Conservation (phyloP, 2,329 filamentous ascomycete genomes). For the Sarocladium oryzae region DNA sequence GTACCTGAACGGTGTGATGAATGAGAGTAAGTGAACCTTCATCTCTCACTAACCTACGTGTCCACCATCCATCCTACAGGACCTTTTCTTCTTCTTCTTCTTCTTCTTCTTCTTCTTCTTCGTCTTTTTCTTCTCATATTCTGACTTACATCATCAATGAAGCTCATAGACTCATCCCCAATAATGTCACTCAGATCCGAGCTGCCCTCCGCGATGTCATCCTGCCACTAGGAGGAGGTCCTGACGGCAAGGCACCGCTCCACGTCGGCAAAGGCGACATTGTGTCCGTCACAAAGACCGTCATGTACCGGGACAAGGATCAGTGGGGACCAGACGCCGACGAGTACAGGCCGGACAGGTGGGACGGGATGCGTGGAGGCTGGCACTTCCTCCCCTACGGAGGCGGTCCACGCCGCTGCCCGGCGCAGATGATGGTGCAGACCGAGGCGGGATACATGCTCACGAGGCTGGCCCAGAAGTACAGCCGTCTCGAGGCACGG, state of each 20-base stretch:
- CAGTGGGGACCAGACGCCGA: slow-evolving; percentile 37
- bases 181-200: slow-evolving; percentile 14
- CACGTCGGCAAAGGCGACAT: slow-evolving; percentile 41
- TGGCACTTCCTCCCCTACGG: slow-evolving; percentile 18
- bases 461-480: slow-evolving; percentile 17
- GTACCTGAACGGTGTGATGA: slow-evolving; percentile 14
- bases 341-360: slow-evolving; percentile 36
- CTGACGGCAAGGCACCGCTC: slow-evolving; percentile 37
- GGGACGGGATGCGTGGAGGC: slow-evolving; percentile 13
- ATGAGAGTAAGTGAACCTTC: slow-evolving; percentile 14
- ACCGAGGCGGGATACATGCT: slow-evolving; percentile 17
- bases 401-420: slow-evolving; percentile 16
- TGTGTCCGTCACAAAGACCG: slow-evolving; percentile 24
- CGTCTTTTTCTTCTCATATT: slow-evolving; percentile 1
- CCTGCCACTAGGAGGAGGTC: slow-evolving; percentile 44
- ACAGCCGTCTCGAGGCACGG: slow-evolving; percentile 2
- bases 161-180: slow-evolving; percentile 14
- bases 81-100: no score
- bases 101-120: slow-evolving; percentile 3
- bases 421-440: slow-evolving; percentile 17
- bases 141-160: not conserved
- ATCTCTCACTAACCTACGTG: no score
- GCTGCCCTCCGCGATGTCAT: slow-evolving; percentile 32
- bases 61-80: no score
- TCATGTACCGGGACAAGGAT: slow-evolving; percentile 26